Evolutionary conservation across 257 asterid species (phyloP).

Genomic region (Lavandula angustifolia): DNA sequence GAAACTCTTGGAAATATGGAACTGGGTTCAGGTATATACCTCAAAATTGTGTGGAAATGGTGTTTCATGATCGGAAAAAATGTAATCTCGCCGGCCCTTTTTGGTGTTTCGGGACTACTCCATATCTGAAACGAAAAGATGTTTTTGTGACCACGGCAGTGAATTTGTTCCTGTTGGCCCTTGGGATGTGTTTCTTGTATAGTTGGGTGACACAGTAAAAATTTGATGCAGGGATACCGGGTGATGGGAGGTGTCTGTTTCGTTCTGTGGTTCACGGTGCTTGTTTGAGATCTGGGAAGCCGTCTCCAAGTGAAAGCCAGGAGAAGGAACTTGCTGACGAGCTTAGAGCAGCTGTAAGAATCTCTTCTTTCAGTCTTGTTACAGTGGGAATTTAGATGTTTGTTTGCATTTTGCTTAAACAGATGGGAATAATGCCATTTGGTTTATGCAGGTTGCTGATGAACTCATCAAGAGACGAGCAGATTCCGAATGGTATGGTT

Average conservation of each 20-base stretch:
- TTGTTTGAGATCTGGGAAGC: slow-evolving; percentile 57
- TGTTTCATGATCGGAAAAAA: slow-evolving; percentile 15
- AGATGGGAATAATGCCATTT: slow-evolving; percentile 5
- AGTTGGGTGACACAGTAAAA: background rate
- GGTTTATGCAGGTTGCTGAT: slow-evolving; percentile 57
- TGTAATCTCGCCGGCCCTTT: background rate
- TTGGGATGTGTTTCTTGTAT: background rate
- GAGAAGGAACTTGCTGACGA: slow-evolving; percentile 74
- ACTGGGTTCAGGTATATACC: slow-evolving; percentile 49
- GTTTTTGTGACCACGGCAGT: background rate
- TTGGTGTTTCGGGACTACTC: background rate
- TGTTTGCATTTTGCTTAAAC: slow-evolving; percentile 17
- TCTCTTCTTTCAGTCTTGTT: slow-evolving; percentile 10
- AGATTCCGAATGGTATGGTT: slow-evolving; percentile 62
- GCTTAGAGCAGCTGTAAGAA: slow-evolving; percentile 58
- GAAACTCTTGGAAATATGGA: slow-evolving; percentile 41
- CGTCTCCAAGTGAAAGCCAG: slow-evolving; percentile 55
- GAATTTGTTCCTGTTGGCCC: background rate
- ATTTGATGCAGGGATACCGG: slow-evolving; percentile 59
- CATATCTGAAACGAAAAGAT: background rate
- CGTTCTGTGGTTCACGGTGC: slow-evolving; percentile 76
- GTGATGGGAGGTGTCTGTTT: slow-evolving; percentile 81
- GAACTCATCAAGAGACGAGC: slow-evolving; percentile 71
- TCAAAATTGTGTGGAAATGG: background rate
- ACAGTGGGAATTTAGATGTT: slow-evolving; percentile 12